A percentile compares a stretch with the other conserved stretches of the same genome.
phyloP scores from a whole-genome alignment of 345 rosid genomes.

The Rubroshorea leprosula region DNA sequence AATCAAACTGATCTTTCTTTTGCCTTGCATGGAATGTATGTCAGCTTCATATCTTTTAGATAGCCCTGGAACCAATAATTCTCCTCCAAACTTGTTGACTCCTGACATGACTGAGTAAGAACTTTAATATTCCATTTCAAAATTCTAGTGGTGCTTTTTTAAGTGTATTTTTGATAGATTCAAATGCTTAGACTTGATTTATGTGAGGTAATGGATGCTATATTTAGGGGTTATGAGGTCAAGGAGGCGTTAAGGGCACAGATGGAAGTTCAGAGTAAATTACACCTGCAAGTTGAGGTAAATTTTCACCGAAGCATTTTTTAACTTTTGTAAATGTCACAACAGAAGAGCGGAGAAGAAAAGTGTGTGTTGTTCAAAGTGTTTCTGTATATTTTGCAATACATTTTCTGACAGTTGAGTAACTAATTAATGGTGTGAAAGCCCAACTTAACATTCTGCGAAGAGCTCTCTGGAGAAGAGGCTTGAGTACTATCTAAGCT shows the following conservation, averaged over 20 bases:
- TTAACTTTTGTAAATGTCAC: background rate
- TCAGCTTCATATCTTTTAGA: conserved; percentile 51
- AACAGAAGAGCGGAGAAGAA: no score
- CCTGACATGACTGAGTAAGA: conserved; percentile 68
- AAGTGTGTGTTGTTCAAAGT: no score
- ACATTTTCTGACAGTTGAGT: no score
- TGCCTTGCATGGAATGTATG: conserved; percentile 21
- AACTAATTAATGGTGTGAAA: no score
- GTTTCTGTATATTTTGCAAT: no score
- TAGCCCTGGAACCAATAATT: conserved; percentile 30
- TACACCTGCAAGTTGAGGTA: conserved; percentile 78
- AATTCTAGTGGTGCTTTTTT: background rate
- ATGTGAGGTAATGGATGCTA: conserved; percentile 8
- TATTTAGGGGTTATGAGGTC: conserved; percentile 53
- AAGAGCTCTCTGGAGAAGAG: background rate
- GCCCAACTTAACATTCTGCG: no score
- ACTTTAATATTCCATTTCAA: conserved; percentile 6
- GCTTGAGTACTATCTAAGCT: background rate
- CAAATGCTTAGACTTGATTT: conserved; percentile 13
- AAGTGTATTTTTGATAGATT: background rate
- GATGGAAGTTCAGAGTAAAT: conserved; percentile 81
- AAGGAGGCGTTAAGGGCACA: conserved; percentile 68
- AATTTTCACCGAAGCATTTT: conserved; percentile 10
- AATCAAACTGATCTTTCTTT: conserved; percentile 14
- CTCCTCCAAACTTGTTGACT: conserved; percentile 36